Conservation (phyloP, 2,329 filamentous ascomycete species). For the Fusarium albidum region DNA sequence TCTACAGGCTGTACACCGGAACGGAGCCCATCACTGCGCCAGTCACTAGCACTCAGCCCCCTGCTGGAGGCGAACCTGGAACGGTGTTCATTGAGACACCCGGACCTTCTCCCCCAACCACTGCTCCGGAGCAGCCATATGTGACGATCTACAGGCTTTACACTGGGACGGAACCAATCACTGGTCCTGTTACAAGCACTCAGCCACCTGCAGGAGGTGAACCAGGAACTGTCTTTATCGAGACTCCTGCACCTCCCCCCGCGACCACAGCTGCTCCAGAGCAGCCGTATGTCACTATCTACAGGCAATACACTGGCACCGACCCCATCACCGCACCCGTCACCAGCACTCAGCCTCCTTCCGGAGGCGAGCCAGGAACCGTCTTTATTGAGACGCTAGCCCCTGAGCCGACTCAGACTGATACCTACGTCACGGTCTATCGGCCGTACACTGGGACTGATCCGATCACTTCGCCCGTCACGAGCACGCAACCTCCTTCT, state of each 20-base stretch:
- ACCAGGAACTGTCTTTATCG: slow-evolving; percentile 21
- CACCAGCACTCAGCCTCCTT: slow-evolving; percentile 15
- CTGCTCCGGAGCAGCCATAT: slow-evolving; percentile 16
- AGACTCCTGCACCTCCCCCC: slow-evolving; percentile 6
- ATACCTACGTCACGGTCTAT: slow-evolving; percentile 17
- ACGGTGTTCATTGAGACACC: slow-evolving; percentile 8
- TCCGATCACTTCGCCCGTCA: background rate
- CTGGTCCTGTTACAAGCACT: background rate
- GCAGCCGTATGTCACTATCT: no score
- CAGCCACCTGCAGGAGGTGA: background rate
- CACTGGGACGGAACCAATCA: background rate
- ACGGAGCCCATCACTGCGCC: slow-evolving; percentile 5
- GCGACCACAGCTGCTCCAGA: no score
- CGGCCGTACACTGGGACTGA: background rate
- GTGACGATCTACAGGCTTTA: slow-evolving; percentile 14
- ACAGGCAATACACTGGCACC: background rate
- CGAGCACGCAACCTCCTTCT: background rate
- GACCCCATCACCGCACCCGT: slow-evolving; percentile 8
- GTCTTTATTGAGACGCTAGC: background rate
- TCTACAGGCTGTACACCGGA: slow-evolving; percentile 15
- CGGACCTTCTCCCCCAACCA: background rate
- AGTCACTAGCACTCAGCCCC: slow-evolving; percentile 15
- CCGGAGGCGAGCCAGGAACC: slow-evolving; percentile 19
- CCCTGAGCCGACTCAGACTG: background rate
- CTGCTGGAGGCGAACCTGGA: slow-evolving; percentile 16